Percentiles rank a stretch among this genome's conserved stretches.
Evolutionary conservation across 768 basidiomycete species (phyloP).

Genomic region (Leccinum subgranulosum): DNA sequence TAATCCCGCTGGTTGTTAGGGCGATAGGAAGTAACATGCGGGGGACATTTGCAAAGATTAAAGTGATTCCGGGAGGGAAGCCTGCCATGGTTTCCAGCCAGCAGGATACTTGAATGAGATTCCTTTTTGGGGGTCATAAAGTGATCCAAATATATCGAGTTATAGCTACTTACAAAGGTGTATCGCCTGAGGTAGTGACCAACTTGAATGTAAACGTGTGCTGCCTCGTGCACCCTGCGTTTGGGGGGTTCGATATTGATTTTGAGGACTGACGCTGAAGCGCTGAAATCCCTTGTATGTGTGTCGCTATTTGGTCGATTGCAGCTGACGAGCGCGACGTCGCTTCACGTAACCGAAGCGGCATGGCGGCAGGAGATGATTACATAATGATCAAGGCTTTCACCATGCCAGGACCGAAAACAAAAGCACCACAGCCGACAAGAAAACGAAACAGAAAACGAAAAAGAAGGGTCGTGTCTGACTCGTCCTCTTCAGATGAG

Average conservation of each 20-base stretch:
- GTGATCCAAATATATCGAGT: not conserved
- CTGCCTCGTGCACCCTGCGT: no score
- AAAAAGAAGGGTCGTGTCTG: slow-evolving; percentile 47
- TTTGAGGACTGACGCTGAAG: no score
- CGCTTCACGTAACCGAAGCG: no score
- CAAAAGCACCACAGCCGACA: slow-evolving; percentile 22
- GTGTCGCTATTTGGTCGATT: no score
- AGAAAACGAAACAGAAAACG: slow-evolving; percentile 53
- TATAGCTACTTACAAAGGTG: not conserved
- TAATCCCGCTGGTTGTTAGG: slow-evolving; percentile 8
- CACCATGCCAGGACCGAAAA: not conserved
- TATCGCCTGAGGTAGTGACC: not conserved
- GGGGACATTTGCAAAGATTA: slow-evolving; percentile 22
- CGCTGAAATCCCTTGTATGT: no score
- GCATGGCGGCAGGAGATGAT: not conserved
- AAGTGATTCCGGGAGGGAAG: slow-evolving; percentile 30
- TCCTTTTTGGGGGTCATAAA: not conserved
- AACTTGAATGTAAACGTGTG: no score
- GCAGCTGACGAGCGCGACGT: no score
- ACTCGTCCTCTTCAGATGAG: slow-evolving; percentile 41
- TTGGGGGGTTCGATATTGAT: no score
- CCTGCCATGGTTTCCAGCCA: slow-evolving; percentile 13
- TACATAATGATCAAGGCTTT: not conserved
- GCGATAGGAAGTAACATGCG: slow-evolving; percentile 14
- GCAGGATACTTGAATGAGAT: not conserved